Evolutionary conservation across 2,329 filamentous ascomycete species (phyloP), one percentile per base, ranked within the genome.

Genomic region (Xylariaceae sp.): DNA sequence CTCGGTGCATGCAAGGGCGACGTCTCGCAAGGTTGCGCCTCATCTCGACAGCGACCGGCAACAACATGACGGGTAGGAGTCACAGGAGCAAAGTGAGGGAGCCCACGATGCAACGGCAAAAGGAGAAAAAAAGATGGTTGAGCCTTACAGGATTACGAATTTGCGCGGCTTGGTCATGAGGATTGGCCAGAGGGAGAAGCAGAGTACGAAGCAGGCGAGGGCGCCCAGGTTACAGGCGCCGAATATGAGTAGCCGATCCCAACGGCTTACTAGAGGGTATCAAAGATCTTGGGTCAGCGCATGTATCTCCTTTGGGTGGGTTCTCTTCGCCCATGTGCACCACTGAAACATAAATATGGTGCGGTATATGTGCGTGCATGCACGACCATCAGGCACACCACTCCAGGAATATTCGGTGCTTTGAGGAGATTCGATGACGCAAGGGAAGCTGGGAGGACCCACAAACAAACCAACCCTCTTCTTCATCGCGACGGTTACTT

Each of bases 381-480:
- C 74, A 70, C 65, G 64, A 67, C 66, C 65, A 65, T 59, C 58
- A 66, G 64, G 64, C 68, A 66, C 71, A 72, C 73, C 76, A 76
- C 76, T 79, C 73, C 74, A 74, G 72, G 71, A 68, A 56, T 15
- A 51, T 45, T 58, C 51, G 52, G 49, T 51, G 49, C 23, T 51
- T 30, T 30, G 50, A 17, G 45, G 37, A 59, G 47, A 44, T 64
- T 65, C 69, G 72, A 68, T 67, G 61, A 67, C 58, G 62, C 56
- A 61, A 58, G 56, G 53, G 56, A 58, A 62, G 61, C 59, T 58
- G 56, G 52, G 44, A 64, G 69, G 67, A 84, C 94, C 93, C 85
- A 99, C 94, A 80, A 71, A 89, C 88, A 84, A 97, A 92, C 86
- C 90, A 97, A 65, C 88, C 90, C 77, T 97, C 94, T 73, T 97